phyloP scores from a whole-genome alignment of 768 basidiomycete species.

The Podaxis mareebaensis region DNA sequence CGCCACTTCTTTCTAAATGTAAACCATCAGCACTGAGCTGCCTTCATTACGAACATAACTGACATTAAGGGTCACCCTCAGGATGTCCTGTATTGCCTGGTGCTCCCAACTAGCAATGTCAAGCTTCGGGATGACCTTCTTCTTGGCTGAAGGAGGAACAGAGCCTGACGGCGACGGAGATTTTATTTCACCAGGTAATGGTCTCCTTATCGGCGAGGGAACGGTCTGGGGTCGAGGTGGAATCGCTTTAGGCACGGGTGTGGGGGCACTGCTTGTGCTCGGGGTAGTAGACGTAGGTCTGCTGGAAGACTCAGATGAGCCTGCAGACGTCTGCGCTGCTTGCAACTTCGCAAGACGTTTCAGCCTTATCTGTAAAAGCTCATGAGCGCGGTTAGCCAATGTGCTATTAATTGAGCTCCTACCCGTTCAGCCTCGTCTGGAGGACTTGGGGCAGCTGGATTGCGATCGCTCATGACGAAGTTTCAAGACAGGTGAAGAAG shows the following conservation, averaged over 20 bases:
- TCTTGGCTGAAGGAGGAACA: constrained; percentile 40
- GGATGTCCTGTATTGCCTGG: constrained; percentile 61
- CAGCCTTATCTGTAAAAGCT: constrained; percentile 70
- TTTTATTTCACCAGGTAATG: constrained; percentile 31
- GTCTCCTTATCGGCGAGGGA: constrained; percentile 37
- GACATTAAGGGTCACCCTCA: constrained; percentile 83
- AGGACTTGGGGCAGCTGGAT: constrained; percentile 39
- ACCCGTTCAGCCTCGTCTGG: constrained; percentile 84
- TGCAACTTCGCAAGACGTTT: constrained; percentile 90
- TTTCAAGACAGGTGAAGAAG: background rate
- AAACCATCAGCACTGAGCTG: constrained; percentile 5
- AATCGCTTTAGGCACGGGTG: constrained; percentile 23
- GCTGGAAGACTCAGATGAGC: constrained; percentile 29
- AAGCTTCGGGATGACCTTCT: constrained; percentile 44
- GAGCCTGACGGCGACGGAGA: constrained; percentile 33
- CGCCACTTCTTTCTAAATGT: constrained; percentile 53
- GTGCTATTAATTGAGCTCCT: constrained; percentile 23
- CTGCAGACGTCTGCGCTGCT: constrained; percentile 24
- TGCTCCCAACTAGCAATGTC: constrained; percentile 72
- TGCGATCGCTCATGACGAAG: constrained; percentile 26
- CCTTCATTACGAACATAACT: constrained; percentile 22
- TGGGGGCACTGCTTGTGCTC: constrained; percentile 6
- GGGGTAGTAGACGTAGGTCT: constrained; percentile 22
- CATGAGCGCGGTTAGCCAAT: constrained; percentile 11
- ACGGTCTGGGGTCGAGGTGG: constrained; percentile 34